A percentile compares a stretch with the other conserved stretches of the same genome.
Conservation (phyloP, 139 green algal genomes). For the Chlamydomonas applanata region DNA sequence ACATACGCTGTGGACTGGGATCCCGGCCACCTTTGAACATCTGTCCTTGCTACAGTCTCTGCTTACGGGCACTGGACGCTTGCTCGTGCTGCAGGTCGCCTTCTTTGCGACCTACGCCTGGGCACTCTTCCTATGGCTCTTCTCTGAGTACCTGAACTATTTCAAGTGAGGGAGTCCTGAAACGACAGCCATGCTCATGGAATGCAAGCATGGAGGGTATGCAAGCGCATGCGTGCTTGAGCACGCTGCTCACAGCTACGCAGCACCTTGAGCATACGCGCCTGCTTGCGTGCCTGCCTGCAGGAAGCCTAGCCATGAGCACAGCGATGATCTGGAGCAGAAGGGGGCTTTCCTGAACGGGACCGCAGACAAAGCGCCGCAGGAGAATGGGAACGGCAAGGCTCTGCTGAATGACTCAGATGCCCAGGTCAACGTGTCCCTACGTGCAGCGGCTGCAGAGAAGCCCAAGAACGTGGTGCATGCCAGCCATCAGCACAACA, state of each 20-base stretch:
- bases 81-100: constrained; percentile 30
- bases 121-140: constrained; percentile 37
- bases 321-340: no score
- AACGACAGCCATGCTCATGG: no score
- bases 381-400: neutral
- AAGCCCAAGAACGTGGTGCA: no score
- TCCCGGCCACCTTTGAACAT: neutral
- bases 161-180: constrained; percentile 19
- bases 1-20: neutral
- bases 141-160: constrained; percentile 37
- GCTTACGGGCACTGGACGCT: neutral
- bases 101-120: constrained; percentile 48
- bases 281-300: neutral
- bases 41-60: neutral
- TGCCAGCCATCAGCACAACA: no score
- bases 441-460: neutral
- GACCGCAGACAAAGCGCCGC: no score
- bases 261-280: neutral
- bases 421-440: neutral
- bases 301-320: neutral
- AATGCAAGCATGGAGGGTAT: constrained; percentile 2
- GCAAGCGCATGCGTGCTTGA: no score
- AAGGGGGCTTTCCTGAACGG: neutral
- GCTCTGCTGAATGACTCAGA: neutral
- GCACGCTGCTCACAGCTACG: no score